Evolutionary conservation across 768 basidiomycete genomes (phyloP).

Genomic region (Lactarius psammicola): DNA sequence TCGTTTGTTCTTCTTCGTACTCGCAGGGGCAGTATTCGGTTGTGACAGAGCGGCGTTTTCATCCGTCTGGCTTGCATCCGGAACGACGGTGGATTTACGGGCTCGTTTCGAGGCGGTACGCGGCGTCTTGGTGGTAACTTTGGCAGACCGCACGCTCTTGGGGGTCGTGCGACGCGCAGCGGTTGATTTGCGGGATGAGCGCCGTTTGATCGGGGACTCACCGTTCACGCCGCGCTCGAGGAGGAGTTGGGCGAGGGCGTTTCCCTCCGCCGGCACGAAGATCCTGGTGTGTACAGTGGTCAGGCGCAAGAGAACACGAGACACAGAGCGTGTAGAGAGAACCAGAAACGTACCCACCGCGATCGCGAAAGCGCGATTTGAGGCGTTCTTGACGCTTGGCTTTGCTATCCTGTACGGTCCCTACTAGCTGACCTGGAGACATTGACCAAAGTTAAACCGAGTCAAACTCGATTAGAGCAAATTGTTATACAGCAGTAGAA

Average conservation of each 20-base stretch:
- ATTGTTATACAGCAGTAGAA: background rate
- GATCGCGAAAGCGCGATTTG: conserved; percentile 65
- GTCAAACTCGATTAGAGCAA: background rate
- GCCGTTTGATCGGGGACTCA: conserved; percentile 44
- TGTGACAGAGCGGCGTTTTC: background rate
- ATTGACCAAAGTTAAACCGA: background rate
- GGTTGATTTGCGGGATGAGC: conserved; percentile 8
- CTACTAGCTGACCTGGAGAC: conserved; percentile 24
- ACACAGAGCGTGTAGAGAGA: background rate
- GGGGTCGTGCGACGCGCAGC: background rate
- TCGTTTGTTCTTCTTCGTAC: background rate
- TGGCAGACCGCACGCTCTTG: background rate
- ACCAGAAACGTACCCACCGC: conserved; percentile 35
- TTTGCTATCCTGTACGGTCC: conserved; percentile 57
- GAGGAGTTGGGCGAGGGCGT: conserved; percentile 51
- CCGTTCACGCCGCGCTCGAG: conserved; percentile 49
- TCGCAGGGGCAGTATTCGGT: background rate
- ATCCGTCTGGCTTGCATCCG: background rate
- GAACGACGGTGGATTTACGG: background rate
- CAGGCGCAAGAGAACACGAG: background rate
- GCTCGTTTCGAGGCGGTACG: background rate
- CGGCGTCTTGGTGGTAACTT: conserved; percentile 5
- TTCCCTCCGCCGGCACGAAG: conserved; percentile 52
- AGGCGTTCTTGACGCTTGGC: conserved; percentile 59
- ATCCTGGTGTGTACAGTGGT: conserved; percentile 37